A percentile compares a stretch with the other conserved stretches of the same genome.
phyloP scores from a whole-genome alignment of 352 stramenopile genomes.

The Phytophthora uliginosa region DNA sequence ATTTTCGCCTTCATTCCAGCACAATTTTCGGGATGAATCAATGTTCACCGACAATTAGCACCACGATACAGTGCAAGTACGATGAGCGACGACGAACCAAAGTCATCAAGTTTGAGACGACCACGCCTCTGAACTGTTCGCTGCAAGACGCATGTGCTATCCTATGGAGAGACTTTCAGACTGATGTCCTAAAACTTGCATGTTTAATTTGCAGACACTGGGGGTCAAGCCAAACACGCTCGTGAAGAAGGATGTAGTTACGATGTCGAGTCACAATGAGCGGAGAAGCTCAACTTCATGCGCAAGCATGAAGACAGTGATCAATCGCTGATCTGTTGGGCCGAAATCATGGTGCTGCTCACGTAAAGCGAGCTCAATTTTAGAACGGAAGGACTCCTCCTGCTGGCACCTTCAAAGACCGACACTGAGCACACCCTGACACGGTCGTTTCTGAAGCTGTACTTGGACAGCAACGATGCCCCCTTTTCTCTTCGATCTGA shows the following conservation, averaged over 20 bases:
- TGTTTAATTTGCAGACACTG: constrained; percentile 3
- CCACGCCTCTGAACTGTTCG: constrained; percentile 16
- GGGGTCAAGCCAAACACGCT: constrained; percentile 22
- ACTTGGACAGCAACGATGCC: constrained; percentile 10
- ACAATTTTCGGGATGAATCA: constrained; percentile 13
- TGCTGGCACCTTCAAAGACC: constrained; percentile 8
- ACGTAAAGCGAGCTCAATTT: constrained; percentile 22
- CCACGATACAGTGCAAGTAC: constrained; percentile 11
- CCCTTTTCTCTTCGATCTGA: neutral
- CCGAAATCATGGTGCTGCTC: constrained; percentile 25
- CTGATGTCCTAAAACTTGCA: neutral
- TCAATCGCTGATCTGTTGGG: constrained; percentile 17
- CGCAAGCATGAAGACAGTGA: constrained; percentile 19
- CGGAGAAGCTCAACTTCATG: constrained; percentile 28
- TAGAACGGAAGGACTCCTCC: constrained; percentile 14
- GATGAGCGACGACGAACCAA: constrained; percentile 19
- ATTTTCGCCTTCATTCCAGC: neutral
- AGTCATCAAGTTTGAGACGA: constrained; percentile 26
- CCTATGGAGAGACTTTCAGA: constrained; percentile 21
- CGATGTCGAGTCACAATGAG: constrained; percentile 15
- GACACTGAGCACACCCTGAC: constrained; percentile 1
- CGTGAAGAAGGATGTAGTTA: constrained; percentile 13
- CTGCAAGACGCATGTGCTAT: constrained; percentile 5
- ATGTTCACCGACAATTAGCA: neutral
- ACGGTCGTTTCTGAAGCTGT: constrained; percentile 25